These are phyloP conservation scores for Rhodotorula sphaerocarpa DNA, from an alignment of 768 basidiomycete genomes.

Conservation along the genomic window DNA sequence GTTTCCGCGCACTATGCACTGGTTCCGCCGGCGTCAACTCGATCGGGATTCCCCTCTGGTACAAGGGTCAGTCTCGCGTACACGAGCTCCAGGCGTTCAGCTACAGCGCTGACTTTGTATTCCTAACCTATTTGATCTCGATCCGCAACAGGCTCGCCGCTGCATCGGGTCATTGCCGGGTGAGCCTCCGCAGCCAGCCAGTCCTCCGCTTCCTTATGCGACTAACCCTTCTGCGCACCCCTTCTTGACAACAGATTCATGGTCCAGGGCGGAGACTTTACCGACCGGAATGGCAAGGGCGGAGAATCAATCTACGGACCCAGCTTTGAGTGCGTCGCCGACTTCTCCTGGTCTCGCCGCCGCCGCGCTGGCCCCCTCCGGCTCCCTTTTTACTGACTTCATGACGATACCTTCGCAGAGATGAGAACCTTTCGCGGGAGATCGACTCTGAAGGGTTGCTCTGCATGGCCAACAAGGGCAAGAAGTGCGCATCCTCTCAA, in stretches of 20 bases:
- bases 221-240: too few relatives aligned
- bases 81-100: too few relatives aligned
- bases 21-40: constrained; percentile 71
- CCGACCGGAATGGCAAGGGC: constrained; percentile 67
- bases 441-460: constrained; percentile 64
- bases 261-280: constrained; percentile 55
- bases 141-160: background rate
- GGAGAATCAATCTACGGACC: constrained; percentile 74
- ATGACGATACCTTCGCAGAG: constrained; percentile 39
- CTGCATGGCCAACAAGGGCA: constrained; percentile 80
- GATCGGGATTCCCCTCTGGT: constrained; percentile 65
- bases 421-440: constrained; percentile 62
- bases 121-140: too few relatives aligned
- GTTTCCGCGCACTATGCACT: constrained; percentile 73
- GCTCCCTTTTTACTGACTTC: background rate
- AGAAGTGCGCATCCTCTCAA: background rate
- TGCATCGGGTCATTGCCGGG: constrained; percentile 64
- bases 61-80: constrained; percentile 52
- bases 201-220: background rate
- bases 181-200: constrained; percentile 46
- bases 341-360: too few relatives aligned
- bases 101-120: too few relatives aligned
- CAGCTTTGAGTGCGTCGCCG: constrained; percentile 49
- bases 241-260: too few relatives aligned
- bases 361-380: too few relatives aligned